These are phyloP conservation scores for Isoetes engelmannii DNA, from an alignment of 83 land plant genomes.

Conservation along the genomic window DNA sequence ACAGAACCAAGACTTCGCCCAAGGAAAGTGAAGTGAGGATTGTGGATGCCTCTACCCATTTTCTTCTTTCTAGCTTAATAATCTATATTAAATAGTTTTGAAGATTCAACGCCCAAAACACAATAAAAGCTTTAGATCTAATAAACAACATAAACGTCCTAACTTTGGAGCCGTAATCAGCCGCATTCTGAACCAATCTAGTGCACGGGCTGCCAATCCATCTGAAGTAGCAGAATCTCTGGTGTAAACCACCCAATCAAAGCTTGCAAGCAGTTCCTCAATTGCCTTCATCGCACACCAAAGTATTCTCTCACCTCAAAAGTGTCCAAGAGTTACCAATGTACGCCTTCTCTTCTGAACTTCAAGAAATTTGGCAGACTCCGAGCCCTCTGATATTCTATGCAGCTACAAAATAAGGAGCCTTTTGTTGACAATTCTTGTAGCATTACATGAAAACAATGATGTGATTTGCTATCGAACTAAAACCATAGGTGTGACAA, in stretches of 20 bases:
- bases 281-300: constrained; percentile 96
- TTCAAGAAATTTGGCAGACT: constrained; percentile 73
- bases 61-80: constrained; percentile 64
- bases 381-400: constrained; percentile 56
- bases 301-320: constrained; percentile 78
- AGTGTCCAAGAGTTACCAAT: constrained; percentile 37
- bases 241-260: constrained; percentile 63
- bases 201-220: constrained; percentile 55
- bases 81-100: constrained; percentile 40
- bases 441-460: constrained; percentile 3
- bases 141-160: too few species aligned
- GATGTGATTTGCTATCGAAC: neutral
- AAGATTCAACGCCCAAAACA: too few species aligned
- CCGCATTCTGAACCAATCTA: constrained; percentile 73
- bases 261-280: constrained; percentile 61
- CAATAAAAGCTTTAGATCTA: too few species aligned
- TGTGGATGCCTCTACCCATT: constrained; percentile 81
- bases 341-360: constrained; percentile 54
- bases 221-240: constrained; percentile 83
- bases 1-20: constrained; percentile 96
- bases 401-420: constrained; percentile 76
- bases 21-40: constrained; percentile 84
- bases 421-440: constrained; percentile 75
- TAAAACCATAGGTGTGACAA: neutral
- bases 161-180: constrained; percentile 54